These are phyloP conservation scores for Arthrobotrys sphaeroides DNA, from an alignment of 2,329 filamentous ascomycete genomes.

Conservation along the genomic window DNA sequence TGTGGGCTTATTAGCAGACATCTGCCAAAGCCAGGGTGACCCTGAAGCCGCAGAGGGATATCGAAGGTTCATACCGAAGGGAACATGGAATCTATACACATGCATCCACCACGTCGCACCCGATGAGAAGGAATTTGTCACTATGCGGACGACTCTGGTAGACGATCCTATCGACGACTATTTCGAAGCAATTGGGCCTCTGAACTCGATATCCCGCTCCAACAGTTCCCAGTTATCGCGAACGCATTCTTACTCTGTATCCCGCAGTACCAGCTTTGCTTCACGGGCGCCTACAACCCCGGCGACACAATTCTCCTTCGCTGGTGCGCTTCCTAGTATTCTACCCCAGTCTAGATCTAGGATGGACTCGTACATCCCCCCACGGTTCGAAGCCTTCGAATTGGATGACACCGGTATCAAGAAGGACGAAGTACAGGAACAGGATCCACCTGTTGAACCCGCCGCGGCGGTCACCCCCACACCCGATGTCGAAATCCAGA, in stretches of 20 bases:
- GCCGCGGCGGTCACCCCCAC: neutral
- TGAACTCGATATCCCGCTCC: conserved; percentile 10
- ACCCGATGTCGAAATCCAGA: neutral
- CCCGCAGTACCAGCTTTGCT: conserved; percentile 26
- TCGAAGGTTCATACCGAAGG: conserved; percentile 31
- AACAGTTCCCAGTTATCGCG: conserved; percentile 20
- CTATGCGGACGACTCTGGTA: neutral
- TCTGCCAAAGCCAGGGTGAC: conserved; percentile 36
- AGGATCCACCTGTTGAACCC: neutral
- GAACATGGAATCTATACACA: conserved; percentile 10
- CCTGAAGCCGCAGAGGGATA: conserved; percentile 42
- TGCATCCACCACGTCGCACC: conserved; percentile 12
- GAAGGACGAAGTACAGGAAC: too few relatives aligned
- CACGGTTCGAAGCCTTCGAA: conserved; percentile 28
- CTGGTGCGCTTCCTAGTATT: neutral
- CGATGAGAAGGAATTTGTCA: conserved; percentile 32
- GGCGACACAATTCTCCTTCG: conserved; percentile 31
- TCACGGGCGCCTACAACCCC: conserved; percentile 14
- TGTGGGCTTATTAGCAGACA: conserved; percentile 39
- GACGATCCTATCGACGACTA: neutral
- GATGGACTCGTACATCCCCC: conserved; percentile 21
- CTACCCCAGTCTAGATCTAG: neutral
- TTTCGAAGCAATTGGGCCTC: neutral
- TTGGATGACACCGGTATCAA: conserved; percentile 2
- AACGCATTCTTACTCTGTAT: neutral